These are phyloP conservation scores for Cercospora sp. DNA, from an alignment of 2,329 filamentous ascomycete genomes.

Conservation along the genomic window DNA sequence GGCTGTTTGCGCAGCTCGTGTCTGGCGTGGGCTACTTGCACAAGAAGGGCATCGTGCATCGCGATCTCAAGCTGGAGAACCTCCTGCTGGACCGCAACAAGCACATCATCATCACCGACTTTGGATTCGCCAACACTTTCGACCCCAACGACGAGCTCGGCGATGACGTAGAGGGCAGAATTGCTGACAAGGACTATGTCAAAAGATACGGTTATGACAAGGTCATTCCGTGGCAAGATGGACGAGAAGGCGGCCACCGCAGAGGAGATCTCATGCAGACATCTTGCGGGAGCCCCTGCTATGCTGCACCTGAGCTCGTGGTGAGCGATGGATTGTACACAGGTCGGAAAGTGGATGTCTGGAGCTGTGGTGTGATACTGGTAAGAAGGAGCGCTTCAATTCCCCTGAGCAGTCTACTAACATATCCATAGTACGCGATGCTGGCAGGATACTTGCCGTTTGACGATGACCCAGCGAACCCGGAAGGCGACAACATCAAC, in stretches of 20 bases:
- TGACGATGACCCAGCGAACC: conserved; percentile 96
- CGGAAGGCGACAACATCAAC: conserved; percentile 98
- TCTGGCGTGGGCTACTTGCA: conserved; percentile 97
- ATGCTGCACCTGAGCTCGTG: conserved; percentile 93
- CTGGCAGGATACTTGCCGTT: conserved; percentile 95
- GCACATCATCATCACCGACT: conserved; percentile 99
- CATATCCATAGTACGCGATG: conserved; percentile 80
- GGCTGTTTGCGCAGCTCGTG: conserved; percentile 90
- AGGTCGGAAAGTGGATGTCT: conserved; percentile 95
- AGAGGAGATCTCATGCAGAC: conserved; percentile 98
- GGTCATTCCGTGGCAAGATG: conserved; percentile 62
- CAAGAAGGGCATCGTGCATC: conserved; percentile 97
- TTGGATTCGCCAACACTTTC: conserved; percentile 98
- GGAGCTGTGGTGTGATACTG: conserved; percentile 98
- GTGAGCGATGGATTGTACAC: conserved; percentile 98
- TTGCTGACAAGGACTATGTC: conserved; percentile 84
- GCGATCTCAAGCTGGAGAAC: conserved; percentile 96
- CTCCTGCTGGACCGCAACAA: conserved; percentile 90
- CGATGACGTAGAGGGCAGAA: conserved; percentile 84
- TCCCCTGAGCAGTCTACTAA: conserved; percentile 11
- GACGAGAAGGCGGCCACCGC: conserved; percentile 54
- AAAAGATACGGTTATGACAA: conserved; percentile 84
- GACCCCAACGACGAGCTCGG: conserved; percentile 82
- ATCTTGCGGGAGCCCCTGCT: conserved; percentile 96
- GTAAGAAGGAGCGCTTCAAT: conserved; percentile 56